Conservation (phyloP, 768 basidiomycete genomes). For the Mycena rosella region DNA sequence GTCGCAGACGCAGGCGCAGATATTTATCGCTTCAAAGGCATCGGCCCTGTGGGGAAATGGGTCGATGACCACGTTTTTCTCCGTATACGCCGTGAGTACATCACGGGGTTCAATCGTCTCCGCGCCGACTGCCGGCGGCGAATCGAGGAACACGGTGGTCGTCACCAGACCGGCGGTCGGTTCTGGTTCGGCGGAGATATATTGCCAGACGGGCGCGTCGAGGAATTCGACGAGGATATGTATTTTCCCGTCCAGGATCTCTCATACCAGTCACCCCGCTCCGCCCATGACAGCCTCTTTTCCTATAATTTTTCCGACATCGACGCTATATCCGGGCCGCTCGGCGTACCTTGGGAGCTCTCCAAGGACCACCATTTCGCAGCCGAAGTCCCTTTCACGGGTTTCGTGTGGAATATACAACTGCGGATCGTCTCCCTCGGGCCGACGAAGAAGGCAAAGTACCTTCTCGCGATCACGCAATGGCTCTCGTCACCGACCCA, state of each 20-base stretch:
- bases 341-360: conserved; percentile 40
- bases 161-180: conserved; percentile 25
- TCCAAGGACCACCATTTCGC: conserved; percentile 38
- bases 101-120: conserved; percentile 17
- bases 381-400: conserved; percentile 31
- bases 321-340: conserved; percentile 23
- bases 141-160: background rate
- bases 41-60: conserved; percentile 46
- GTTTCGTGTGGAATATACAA: conserved; percentile 40
- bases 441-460: conserved; percentile 7
- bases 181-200: conserved; percentile 25
- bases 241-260: conserved; percentile 34
- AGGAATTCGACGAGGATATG: conserved; percentile 36
- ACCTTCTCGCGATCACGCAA: background rate
- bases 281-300: background rate
- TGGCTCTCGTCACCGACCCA: conserved; percentile 35
- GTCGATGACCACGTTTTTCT: conserved; percentile 44
- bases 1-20: conserved; percentile 34
- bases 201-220: conserved; percentile 12
- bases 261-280: conserved; percentile 29
- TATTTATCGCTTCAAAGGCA: conserved; percentile 23
- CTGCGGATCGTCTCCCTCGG: background rate
- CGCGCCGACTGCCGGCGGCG: background rate
- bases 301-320: conserved; percentile 42
- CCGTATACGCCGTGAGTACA: conserved; percentile 19